Percentiles rank a stretch among this genome's conserved stretches.
Conservation (phyloP, 2,329 filamentous ascomycete species). For the Penicillium janthinellum region DNA sequence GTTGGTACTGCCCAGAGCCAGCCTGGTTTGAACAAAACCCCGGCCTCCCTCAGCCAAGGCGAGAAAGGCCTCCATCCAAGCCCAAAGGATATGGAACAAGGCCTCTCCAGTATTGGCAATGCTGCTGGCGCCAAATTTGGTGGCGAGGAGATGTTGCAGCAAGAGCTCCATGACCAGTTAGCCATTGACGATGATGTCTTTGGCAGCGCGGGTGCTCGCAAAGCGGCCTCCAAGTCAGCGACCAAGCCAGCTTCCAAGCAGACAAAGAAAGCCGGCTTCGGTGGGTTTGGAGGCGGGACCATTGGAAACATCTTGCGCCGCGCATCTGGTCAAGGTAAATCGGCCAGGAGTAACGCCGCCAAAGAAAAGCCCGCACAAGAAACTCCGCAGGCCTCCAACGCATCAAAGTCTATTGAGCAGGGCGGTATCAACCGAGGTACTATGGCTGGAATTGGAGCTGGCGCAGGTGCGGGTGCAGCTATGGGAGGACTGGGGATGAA, state of each 20-base stretch:
- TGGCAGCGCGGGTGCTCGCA: slow-evolving; percentile 2
- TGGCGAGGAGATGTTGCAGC: neutral
- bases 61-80: neutral
- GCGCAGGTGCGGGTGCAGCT: neutral
- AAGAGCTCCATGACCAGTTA: slow-evolving; percentile 19
- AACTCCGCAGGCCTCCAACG: neutral
- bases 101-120: neutral
- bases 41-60: neutral
- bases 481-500: neutral
- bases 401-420: neutral
- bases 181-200: slow-evolving; percentile 19
- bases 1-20: neutral
- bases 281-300: neutral
- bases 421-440: neutral
- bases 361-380: neutral
- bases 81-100: neutral
- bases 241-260: neutral
- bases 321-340: neutral
- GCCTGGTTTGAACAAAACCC: neutral
- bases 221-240: slow-evolving; percentile 2
- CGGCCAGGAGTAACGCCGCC: slow-evolving; percentile 5
- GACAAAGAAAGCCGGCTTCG: neutral
- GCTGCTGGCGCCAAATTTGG: slow-evolving; percentile 3
- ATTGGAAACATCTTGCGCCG: slow-evolving; percentile 1
- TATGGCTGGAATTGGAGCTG: neutral